Evolutionary conservation across 805 yeast genomes (phyloP), one percentile per base, ranked within the genome.

Genomic region (Saturnispora dispora): DNA sequence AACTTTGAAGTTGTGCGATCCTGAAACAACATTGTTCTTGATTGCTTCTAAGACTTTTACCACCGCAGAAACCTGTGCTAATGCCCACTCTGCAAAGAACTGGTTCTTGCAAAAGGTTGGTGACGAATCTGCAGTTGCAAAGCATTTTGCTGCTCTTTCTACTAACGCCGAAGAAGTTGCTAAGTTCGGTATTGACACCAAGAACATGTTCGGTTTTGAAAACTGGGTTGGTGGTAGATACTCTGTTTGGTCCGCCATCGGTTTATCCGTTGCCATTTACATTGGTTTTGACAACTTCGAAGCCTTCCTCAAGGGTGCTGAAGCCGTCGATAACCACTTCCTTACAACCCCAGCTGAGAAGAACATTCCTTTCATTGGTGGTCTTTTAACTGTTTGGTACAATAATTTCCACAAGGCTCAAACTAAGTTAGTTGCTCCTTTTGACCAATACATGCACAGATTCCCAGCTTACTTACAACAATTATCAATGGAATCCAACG

Each of bases 211-310:
- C 72, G 98, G 95, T 57, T 93, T 93, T 65, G 96, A 90, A 71
- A 84, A 75, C 74, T 93, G 99, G 99, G 99, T 93, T 58, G 99
- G 99, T 66, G 99, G 99, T 68, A 85, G 99, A 73, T 93, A 93
- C 83, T 93, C 99, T n/a, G 99, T 93, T 56, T 93, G 99, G 99
- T 87, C 96, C 42, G 95, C 99, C 57, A 93, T 93, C 70, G 99
- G 99, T 56, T 81, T 93, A 62, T 87, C 96, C 28, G 91, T 93
- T 57, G 95, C 96, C 62, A 73, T 93, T 61, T 93, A 85, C 81
- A 84, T 93, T 69, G 99, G 99, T 59, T 93, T 68, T 70, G 98
- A 93, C 58, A 87, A 89, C 79, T 93, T 93, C 64, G 91, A 87
- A 57, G 78, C 78, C 55, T 88, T 93, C 80, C 78, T 93, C 64